Evolutionary conservation across 192 early-diverging fungal species (phyloP).

Genomic region (Coemansia sp.): DNA sequence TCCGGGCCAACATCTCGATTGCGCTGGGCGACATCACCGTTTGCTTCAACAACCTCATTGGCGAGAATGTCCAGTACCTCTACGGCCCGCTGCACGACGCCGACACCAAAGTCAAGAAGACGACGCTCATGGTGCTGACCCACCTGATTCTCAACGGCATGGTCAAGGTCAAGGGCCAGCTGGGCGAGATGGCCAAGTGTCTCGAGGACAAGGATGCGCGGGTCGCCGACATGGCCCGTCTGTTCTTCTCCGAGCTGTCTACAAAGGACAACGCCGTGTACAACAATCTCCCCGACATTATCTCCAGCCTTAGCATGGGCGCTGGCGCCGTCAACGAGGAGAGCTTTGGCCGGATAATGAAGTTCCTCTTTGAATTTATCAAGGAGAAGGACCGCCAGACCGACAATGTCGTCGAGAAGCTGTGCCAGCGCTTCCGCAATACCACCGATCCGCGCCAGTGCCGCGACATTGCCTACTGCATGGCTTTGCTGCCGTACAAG

Average conservation of each 20-base stretch:
- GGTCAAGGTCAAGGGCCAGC: slow-evolving; percentile 99
- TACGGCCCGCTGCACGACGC: slow-evolving; percentile 90
- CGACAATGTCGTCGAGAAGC: slow-evolving; percentile 95
- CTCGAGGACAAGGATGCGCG: slow-evolving; percentile 85
- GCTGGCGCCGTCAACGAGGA: slow-evolving; percentile 76
- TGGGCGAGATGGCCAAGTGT: slow-evolving; percentile 98
- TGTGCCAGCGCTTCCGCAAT: slow-evolving; percentile 93
- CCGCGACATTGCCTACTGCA: slow-evolving; percentile 93
- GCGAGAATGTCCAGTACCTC: slow-evolving; percentile 93
- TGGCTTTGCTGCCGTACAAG: slow-evolving; percentile 87
- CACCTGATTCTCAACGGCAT: slow-evolving; percentile 98
- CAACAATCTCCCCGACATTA: slow-evolving; percentile 99
- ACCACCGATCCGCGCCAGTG: slow-evolving; percentile 72
- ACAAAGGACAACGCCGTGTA: slow-evolving; percentile 99
- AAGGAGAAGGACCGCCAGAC: slow-evolving; percentile 91
- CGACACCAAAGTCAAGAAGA: slow-evolving; percentile 88
- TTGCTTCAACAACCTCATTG: slow-evolving; percentile 97
- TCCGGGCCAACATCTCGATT: slow-evolving; percentile 94
- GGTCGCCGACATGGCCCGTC: slow-evolving; percentile 88
- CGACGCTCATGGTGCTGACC: slow-evolving; percentile 98
- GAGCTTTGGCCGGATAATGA: slow-evolving; percentile 88
- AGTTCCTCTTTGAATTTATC: slow-evolving; percentile 95
- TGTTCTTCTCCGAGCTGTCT: slow-evolving; percentile 96
- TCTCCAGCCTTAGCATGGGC: slow-evolving; percentile 83
- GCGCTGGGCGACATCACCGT: slow-evolving; percentile 98